phyloP scores from a whole-genome alignment of 768 basidiomycete species.

The Mycena belliarum region DNA sequence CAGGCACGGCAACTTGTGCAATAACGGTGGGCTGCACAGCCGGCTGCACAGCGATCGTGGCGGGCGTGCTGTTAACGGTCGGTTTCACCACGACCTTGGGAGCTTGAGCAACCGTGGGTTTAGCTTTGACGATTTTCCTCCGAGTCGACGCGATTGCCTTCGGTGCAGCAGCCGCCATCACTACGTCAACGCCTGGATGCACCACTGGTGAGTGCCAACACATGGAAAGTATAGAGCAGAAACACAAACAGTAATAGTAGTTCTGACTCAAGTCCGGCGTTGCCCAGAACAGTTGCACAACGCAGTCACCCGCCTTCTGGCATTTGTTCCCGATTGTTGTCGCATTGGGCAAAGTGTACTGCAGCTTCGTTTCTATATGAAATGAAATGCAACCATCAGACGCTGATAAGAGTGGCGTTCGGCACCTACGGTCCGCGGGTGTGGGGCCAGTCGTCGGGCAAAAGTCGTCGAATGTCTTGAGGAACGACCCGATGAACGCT shows the following conservation, averaged over 20 bases:
- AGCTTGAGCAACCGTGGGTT: background rate
- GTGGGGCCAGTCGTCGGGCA: slow-evolving; percentile 19
- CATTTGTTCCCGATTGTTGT: slow-evolving; percentile 17
- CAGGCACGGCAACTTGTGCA: background rate
- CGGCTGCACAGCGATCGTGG: background rate
- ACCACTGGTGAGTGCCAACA: background rate
- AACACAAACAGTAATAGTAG: slow-evolving; percentile 18
- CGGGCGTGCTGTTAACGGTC: too few relatives aligned
- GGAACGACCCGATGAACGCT: slow-evolving; percentile 10
- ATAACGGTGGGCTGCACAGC: background rate
- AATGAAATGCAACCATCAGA: background rate
- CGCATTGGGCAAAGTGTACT: slow-evolving; percentile 17
- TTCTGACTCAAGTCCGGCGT: slow-evolving; percentile 21
- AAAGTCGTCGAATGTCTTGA: slow-evolving; percentile 19
- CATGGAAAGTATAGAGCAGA: background rate
- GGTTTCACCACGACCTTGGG: background rate
- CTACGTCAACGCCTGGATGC: slow-evolving; percentile 15
- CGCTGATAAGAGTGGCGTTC: background rate
- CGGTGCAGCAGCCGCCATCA: slow-evolving; percentile 12
- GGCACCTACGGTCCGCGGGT: slow-evolving; percentile 14
- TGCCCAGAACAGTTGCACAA: slow-evolving; percentile 21
- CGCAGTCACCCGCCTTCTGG: slow-evolving; percentile 18
- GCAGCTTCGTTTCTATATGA: slow-evolving; percentile 8
- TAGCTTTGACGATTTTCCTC: too few relatives aligned
- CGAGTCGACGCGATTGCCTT: too few relatives aligned